Base-by-base conservation (phyloP, 768 basidiomycete species). In the Suillus decipiens region DNA sequence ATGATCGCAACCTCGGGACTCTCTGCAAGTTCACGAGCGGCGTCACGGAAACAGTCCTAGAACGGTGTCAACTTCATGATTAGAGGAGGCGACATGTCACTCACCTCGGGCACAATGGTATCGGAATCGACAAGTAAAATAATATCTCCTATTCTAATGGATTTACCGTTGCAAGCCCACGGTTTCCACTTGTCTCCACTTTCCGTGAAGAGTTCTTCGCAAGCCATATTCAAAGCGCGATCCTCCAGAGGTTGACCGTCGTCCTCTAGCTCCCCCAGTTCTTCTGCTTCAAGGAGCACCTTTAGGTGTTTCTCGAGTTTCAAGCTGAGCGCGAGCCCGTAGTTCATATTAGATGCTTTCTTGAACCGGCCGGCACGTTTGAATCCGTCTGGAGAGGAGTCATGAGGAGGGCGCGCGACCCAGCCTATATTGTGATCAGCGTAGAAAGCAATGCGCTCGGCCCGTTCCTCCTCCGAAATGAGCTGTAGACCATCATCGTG, bases 311-410 rank as follows among this genome's bases (percentile, higher is more conserved):
- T 79, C 70, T 86, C 85, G 66, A 85, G 73, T 59, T 81, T 81
- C 37, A 86, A 75, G 12, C 80, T 82, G 10, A 86, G 73, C 12
- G 77, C 76, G 24, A 81, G 75, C 7, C 85, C 90, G 69, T 88
- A 92, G 73, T 94, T 95, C 87, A 95, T 87, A 74, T 95, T 95
- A 43, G 85, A 87, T 3, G 92, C 91, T 76, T 95, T 95, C 80
- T 95, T 95, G 84, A 95, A 95, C 22, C 92, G 82, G 8, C 93
- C 92, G 1, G 88, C 82, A 45, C 86, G 80, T 75, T 84, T 77
- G 83, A 89, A 75, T 62, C 83, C 84, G 64, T 81, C 79, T 9
- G 77, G 71, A 22, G 72, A 62, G 58, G 73, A 68, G 64, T 84
- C 83, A 68, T 92, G 90, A 48, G 80, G 79, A 0, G 91, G 91